Conservation (phyloP, 164 flowering plant species). For the Echeveria elegans region DNA sequence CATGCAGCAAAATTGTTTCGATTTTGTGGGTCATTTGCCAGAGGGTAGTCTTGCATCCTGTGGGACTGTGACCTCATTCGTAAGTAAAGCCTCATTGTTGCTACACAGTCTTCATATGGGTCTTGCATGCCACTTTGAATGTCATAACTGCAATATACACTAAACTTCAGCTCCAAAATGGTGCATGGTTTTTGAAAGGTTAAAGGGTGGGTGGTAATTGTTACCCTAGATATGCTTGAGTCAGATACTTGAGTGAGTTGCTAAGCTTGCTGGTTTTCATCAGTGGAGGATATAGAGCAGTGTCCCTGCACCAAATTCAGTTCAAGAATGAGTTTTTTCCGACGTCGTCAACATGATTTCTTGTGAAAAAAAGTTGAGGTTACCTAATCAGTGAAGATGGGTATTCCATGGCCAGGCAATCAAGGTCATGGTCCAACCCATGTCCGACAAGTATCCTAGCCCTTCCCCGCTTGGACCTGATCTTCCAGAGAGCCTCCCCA, state of each 20-base stretch:
- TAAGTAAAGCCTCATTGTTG: slow-evolving; percentile 77
- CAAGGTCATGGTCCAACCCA: slow-evolving; percentile 77
- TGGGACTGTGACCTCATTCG: slow-evolving; percentile 62
- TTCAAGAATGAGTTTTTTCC: background rate
- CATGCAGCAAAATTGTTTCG: slow-evolving; percentile 52
- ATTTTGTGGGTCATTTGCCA: slow-evolving; percentile 55
- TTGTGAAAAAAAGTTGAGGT: background rate
- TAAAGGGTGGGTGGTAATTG: background rate
- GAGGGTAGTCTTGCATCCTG: slow-evolving; percentile 33
- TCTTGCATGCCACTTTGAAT: slow-evolving; percentile 78
- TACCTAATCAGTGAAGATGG: slow-evolving; percentile 66
- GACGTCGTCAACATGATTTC: background rate
- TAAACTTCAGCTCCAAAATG: background rate
- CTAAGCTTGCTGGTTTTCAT: slow-evolving; percentile 96
- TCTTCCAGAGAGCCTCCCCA: slow-evolving; percentile 80
- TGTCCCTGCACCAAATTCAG: slow-evolving; percentile 39
- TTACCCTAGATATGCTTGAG: slow-evolving; percentile 76
- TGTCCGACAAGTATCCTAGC: slow-evolving; percentile 91
- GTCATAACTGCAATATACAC: slow-evolving; percentile 44
- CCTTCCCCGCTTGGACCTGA: slow-evolving; percentile 53
- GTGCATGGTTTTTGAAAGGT: background rate
- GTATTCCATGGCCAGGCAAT: slow-evolving; percentile 62
- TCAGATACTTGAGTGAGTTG: slow-evolving; percentile 81
- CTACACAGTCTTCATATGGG: slow-evolving; percentile 84
- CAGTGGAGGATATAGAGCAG: slow-evolving; percentile 84